Conservation (phyloP, 495 filamentous ascomycete species). For the Aspergillus avenaceus region DNA sequence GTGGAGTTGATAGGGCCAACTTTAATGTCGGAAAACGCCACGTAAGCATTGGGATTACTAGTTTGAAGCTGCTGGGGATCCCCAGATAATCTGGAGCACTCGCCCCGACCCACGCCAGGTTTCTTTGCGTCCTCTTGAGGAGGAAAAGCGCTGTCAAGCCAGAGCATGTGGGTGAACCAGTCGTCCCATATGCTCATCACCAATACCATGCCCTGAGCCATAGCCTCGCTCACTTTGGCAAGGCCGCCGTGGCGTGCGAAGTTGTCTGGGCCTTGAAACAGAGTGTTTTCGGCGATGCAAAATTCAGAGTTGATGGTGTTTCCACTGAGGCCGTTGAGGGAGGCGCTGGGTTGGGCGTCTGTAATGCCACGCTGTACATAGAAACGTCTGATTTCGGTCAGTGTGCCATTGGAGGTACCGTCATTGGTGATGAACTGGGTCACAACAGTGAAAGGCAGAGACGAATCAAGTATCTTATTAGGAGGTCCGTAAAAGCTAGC, state of each 20-base stretch:
- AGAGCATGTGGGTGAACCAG: conserved; percentile 70
- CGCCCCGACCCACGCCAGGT: conserved; percentile 63
- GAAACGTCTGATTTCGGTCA: conserved; percentile 64
- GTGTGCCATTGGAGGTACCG: conserved; percentile 48
- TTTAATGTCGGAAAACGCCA: conserved; percentile 65
- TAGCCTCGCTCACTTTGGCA: conserved; percentile 48
- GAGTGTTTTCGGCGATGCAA: conserved; percentile 57
- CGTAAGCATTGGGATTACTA: conserved; percentile 49
- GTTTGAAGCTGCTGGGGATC: conserved; percentile 56
- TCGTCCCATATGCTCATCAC: conserved; percentile 74
- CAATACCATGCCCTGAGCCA: conserved; percentile 60
- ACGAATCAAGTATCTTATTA: conserved; percentile 60
- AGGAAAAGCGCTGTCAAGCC: conserved; percentile 73
- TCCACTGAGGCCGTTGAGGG: conserved; percentile 47
- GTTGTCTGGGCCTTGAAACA: conserved; percentile 56
- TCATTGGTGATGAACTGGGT: conserved; percentile 65
- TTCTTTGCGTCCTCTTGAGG: conserved; percentile 42
- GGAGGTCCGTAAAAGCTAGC: conserved; percentile 56
- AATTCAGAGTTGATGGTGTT: conserved; percentile 57
- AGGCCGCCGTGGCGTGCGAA: conserved; percentile 61
- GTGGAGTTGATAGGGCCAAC: conserved; percentile 64
- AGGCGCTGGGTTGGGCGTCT: conserved; percentile 54
- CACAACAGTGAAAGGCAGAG: conserved; percentile 59
- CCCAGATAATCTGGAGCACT: conserved; percentile 58
- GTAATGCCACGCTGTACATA: conserved; percentile 67